Base-by-base conservation (phyloP, 2,329 filamentous ascomycete genomes). In the Colletotrichum gigasporum region DNA sequence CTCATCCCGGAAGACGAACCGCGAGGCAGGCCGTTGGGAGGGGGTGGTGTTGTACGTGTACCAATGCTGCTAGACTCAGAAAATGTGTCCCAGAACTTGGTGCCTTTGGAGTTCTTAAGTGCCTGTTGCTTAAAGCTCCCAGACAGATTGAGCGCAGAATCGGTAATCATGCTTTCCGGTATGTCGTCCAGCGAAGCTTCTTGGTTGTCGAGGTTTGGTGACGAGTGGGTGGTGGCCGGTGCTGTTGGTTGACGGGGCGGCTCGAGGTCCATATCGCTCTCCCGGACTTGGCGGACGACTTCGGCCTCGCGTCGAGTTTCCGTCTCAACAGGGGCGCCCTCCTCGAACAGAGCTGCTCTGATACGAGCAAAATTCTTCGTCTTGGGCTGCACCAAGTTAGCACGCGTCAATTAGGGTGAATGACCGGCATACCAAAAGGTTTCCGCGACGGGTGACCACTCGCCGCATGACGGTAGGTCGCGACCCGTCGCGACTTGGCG, bases 301-400 rank as follows among this genome's bases (percentile, higher is more conserved):
- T 98, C 95, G 35, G 95, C 94, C 81, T 99, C 96, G 37, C 94
- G 90, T 54, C 92, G 90, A 61, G 93, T 89, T 76, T 99, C 96
- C 41, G 91, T 91, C 71, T 99, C 96, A 9, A 97, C 83, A 0
- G 96, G 96, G 0, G 94, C 89, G 14, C 88, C 87, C 79, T 99
- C 96, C 79, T 99, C 96, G 61, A 92, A 85, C 1, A 99, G 84
- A 3, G 94, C 94, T 8, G 95, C 96, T 66, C 92, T 89, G 69
- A 99, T 97, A 10, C 96, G 90, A 5, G 94, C 94, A 76, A 99
- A 99, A 0, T 91, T 94, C 79, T 97, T 97, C 1, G 95, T 96
- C 82, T 98, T 99, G 11, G 96, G 96, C 92, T 96, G 69, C 34
- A 34, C 11, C 6, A 41, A 51, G 68, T 82, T 68, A 82, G 75